phyloP scores from a whole-genome alignment of 1,284 basidiomycete genomes.

The Tilletia horrida region DNA sequence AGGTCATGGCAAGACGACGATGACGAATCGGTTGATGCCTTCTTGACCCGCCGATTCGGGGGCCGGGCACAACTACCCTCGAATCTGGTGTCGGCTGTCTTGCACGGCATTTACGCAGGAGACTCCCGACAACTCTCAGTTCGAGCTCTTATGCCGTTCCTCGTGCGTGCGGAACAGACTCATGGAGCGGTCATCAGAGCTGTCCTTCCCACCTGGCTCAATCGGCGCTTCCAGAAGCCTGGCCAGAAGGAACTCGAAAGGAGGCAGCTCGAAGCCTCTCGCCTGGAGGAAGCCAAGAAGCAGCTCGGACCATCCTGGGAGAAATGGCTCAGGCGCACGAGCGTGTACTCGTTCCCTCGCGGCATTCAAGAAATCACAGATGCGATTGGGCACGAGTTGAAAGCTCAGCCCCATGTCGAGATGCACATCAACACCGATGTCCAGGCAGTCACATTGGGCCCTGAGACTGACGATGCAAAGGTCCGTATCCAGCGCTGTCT shows the following conservation, averaged over 20 bases:
- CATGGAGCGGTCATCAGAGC: constrained; percentile 70
- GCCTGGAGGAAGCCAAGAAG: constrained; percentile 20
- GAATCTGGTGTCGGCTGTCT: constrained; percentile 74
- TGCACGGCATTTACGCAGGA: constrained; percentile 89
- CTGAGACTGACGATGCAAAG: neutral
- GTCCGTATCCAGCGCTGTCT: neutral
- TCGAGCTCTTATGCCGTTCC: constrained; percentile 69
- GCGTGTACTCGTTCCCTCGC: constrained; percentile 75
- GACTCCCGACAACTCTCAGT: constrained; percentile 74
- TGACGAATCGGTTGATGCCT: constrained; percentile 79
- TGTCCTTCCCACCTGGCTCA: constrained; percentile 56
- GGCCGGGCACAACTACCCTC: constrained; percentile 64
- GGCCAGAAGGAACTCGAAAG: constrained; percentile 25
- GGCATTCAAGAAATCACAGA: constrained; percentile 71
- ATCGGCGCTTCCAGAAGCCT: constrained; percentile 28
- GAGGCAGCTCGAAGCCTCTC: constrained; percentile 22
- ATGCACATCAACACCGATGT: constrained; percentile 60
- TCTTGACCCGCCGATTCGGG: constrained; percentile 75
- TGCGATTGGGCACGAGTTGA: constrained; percentile 62
- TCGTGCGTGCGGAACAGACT: constrained; percentile 71
- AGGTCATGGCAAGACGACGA: constrained; percentile 21
- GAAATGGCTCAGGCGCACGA: constrained; percentile 62
- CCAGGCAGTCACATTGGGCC: constrained; percentile 42
- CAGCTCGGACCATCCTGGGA: constrained; percentile 59
- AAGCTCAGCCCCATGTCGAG: constrained; percentile 62